Evolutionary conservation across 2,329 filamentous ascomycete genomes (phyloP), one percentile per base, ranked within the genome.

Genomic region (Esteya vermicola): DNA sequence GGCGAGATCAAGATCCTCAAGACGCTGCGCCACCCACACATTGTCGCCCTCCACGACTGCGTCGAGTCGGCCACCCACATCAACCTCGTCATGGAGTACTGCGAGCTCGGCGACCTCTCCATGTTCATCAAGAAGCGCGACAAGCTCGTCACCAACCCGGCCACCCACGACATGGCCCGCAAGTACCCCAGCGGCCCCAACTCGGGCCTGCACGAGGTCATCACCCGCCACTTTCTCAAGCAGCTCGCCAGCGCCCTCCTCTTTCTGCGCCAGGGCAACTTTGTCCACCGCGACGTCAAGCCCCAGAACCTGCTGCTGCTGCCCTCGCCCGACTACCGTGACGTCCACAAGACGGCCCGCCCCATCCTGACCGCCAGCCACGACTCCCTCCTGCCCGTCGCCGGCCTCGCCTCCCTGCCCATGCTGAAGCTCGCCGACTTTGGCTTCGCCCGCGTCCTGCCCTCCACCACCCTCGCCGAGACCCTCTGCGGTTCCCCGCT

Each of bases 401-500:
- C 80, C 21, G 91, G 91, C 8, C 65, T 98, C 23, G 70, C 75
- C 39, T 91, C 86, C 16, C 62, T 98, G 32, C 91, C 91, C 5
- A 93, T 96, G 81, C 74, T 98, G 44, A 98, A 98, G 63, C 79
- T 98, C 51, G 91, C 91, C 42, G 91, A 98, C 62, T 98, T 98
- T 55, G 91, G 91, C n/a, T 98, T 98, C 56, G 91, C 91, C 41
- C 78, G 91, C 41, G 85, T 93, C 41, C 65, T 98, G 36, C 89
- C 91, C 2, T 78, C 84, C 8, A 93, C 89, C 0, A 89, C 88
- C 6, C 70, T 98, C 47, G 91, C 91, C 10, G 91, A 98, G 57
- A 98, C 91, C 0, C 74, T 98, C 1, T 98, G 91, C 58, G 91
- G 91, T 16, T 96, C 91, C 12, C 91, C 91, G 9, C 67, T 98